Conservation (phyloP, 805 yeast species). For the Lipomyces sp. region DNA sequence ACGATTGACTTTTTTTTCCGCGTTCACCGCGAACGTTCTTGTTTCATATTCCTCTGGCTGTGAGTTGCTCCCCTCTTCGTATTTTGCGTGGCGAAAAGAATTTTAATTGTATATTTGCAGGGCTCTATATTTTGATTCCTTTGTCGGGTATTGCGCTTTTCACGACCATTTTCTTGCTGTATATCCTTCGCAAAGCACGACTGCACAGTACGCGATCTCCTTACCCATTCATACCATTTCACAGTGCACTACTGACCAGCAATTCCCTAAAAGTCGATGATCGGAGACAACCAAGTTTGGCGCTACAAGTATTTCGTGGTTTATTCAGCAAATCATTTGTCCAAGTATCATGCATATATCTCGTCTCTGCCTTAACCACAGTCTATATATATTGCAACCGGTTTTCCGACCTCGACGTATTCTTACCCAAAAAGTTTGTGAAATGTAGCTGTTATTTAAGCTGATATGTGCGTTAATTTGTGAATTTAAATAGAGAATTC, state of each 20-base stretch:
- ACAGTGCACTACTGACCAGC: not conserved
- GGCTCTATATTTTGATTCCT: slow-evolving; percentile 16
- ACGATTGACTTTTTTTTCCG: slow-evolving; percentile 14
- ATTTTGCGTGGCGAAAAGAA: not conserved
- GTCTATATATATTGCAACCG: slow-evolving; percentile 16
- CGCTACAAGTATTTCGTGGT: slow-evolving; percentile 3
- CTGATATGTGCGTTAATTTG: no score
- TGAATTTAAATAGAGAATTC: slow-evolving; percentile 24
- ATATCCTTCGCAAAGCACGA: slow-evolving; percentile 30
- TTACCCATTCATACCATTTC: not conserved
- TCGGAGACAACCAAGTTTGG: slow-evolving; percentile 14
- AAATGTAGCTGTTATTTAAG: no score
- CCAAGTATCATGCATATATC: slow-evolving; percentile 11
- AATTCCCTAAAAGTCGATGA: slow-evolving; percentile 12
- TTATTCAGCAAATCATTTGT: slow-evolving; percentile 6
- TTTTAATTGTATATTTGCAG: slow-evolving; percentile 1
- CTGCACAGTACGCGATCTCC: slow-evolving; percentile 29
- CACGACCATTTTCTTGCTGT: slow-evolving; percentile 20
- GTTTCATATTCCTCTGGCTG: slow-evolving; percentile 17
- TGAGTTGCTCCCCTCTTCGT: slow-evolving; percentile 5
- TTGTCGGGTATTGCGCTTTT: slow-evolving; percentile 6
- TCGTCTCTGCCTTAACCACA: slow-evolving; percentile 4
- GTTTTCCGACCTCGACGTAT: slow-evolving; percentile 12
- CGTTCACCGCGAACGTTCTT: slow-evolving; percentile 2
- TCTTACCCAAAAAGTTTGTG: slow-evolving; percentile 20